These are phyloP conservation scores for Lecanicillium sp. DNA, from an alignment of 2,329 filamentous ascomycete genomes.

Conservation along the genomic window DNA sequence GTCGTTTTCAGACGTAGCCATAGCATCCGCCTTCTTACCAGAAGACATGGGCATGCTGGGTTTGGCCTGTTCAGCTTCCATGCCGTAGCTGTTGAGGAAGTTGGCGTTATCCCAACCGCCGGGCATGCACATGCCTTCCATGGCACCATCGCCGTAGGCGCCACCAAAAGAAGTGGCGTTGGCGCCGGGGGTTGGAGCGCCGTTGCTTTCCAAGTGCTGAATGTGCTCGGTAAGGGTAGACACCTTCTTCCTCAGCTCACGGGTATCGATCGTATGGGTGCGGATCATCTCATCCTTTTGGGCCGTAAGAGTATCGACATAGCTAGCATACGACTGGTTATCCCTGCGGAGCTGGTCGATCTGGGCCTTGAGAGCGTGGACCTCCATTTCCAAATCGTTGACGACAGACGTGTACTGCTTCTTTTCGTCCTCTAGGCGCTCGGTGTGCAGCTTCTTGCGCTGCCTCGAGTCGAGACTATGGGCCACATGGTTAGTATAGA, in stretches of 20 bases:
- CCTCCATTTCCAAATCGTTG: slow-evolving; percentile 68
- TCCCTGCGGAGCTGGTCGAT: slow-evolving; percentile 65
- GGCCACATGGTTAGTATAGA: slow-evolving; percentile 7
- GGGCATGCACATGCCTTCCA: slow-evolving; percentile 78
- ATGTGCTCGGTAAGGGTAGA: slow-evolving; percentile 69
- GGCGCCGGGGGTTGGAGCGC: slow-evolving; percentile 31
- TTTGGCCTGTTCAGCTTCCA: slow-evolving; percentile 53
- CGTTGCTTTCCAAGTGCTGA: slow-evolving; percentile 58
- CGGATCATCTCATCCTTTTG: slow-evolving; percentile 92
- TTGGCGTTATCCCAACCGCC: slow-evolving; percentile 69
- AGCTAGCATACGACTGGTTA: slow-evolving; percentile 66
- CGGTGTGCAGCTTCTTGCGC: slow-evolving; percentile 96
- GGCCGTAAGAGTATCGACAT: slow-evolving; percentile 67
- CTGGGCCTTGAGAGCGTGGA: slow-evolving; percentile 59
- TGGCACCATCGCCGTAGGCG: slow-evolving; percentile 60
- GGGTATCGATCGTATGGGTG: slow-evolving; percentile 80
- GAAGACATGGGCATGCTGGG: slow-evolving; percentile 47
- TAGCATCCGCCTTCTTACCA: slow-evolving; percentile 39
- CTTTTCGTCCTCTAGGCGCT: slow-evolving; percentile 94
- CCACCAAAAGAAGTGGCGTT: slow-evolving; percentile 58
- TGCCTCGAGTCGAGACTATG: slow-evolving; percentile 86
- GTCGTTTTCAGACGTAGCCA: slow-evolving; percentile 34
- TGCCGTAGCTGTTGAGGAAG: slow-evolving; percentile 65
- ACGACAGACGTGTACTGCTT: slow-evolving; percentile 78
- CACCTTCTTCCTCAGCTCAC: slow-evolving; percentile 88